Base-by-base conservation (phyloP, 768 basidiomycete genomes). In the Pisolithus albus region DNA sequence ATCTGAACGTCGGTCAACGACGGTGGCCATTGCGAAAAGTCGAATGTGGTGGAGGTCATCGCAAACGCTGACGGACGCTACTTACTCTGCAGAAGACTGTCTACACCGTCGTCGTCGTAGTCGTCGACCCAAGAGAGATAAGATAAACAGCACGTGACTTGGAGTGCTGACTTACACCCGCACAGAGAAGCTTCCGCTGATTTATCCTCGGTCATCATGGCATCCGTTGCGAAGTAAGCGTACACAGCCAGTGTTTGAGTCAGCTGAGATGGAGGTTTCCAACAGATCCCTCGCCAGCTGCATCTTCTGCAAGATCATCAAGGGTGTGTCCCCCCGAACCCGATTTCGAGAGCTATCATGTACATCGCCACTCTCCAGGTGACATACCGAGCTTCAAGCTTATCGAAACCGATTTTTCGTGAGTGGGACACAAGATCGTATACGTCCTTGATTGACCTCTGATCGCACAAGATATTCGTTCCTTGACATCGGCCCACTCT, bases 281-380 rank as follows among this genome's bases (percentile, higher is more conserved):
- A 13, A 47, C 51, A 84, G 84, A 61, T 71, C 72, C 45, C 73
- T 86, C 47, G 76, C 82, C 5, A 68, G 66, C 21, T 96, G 93
- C 69, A 71, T 97, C 61, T 97, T 96, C 74, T 98, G 95, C 79
- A 96, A 86, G 73, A 96, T 97, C 68, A 79, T 93, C 73, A 89
- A 89, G 72, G 89, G 92, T 83, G 43, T 24, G 68, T 56, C 34
- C 7, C 9, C 23, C n/a, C 11, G 16, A 24, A 18, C 4, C 28
- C 30, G 28, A 47, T n/a, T 21, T 34, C 43, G 8, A 28, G 28
- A n/a, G 21, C 44, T 44, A 15, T 23, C 34, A 28, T 21, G 13
- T 21, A 36, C 34, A 39, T 18, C 39, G 28, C 41, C 43, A 36
- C 19, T 18, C 13, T 41, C 42, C 64, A 92, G 92, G 92, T 47